Base-by-base conservation (phyloP, 2,329 filamentous ascomycete genomes). In the Apiospora aurea region DNA sequence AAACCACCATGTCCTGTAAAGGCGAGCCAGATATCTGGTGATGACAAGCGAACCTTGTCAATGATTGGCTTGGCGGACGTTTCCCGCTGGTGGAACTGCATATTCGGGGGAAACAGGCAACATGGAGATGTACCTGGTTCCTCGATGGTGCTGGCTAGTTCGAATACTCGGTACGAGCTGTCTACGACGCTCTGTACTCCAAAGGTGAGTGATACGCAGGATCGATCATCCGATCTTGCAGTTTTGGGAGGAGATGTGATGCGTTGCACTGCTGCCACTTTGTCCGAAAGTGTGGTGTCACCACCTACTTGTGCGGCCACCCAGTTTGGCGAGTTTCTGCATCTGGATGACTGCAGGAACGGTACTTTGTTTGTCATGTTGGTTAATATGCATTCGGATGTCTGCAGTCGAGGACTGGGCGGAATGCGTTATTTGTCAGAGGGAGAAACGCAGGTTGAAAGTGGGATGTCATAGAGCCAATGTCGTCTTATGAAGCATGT, bases 151-250 rank as follows among this genome's bases (percentile, higher is more conserved):
- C 21, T 41, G 34, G 34, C 29, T 41, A 64, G 13, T 18, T 57
- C 14, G 24, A 57, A 18, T 18, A 10, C 13, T 7, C 7, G 24
- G 26, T 34, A 6, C 51, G 26, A 29, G 51, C 11, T 57, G 51
- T 41, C 34, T 8, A 41, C 57, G 18, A 41, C 57, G 29, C 18
- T 69, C 8, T 38, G 21, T 47, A n/a, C 29, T 16, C 4, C 29
- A 21, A 10, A 10, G 10, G n/a, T n/a, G 29, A 2, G 43, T 29
- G 11, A 21, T 11, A 47, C 67, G 10, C 2, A 46, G 41, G 24
- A 18, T 69, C 29, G 41, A 46, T 69, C 46, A 21, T 69, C 38
- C 43, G 29, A 46, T 69, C 43, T 46, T 49, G 67, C 67, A 69
- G 29, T 7, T 29, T 11, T 49, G 7, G n/a, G n/a, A 18, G 21